These are phyloP conservation scores for Hyaloscypha finlandica DNA, from an alignment of 495 filamentous ascomycete species.

Conservation along the genomic window DNA sequence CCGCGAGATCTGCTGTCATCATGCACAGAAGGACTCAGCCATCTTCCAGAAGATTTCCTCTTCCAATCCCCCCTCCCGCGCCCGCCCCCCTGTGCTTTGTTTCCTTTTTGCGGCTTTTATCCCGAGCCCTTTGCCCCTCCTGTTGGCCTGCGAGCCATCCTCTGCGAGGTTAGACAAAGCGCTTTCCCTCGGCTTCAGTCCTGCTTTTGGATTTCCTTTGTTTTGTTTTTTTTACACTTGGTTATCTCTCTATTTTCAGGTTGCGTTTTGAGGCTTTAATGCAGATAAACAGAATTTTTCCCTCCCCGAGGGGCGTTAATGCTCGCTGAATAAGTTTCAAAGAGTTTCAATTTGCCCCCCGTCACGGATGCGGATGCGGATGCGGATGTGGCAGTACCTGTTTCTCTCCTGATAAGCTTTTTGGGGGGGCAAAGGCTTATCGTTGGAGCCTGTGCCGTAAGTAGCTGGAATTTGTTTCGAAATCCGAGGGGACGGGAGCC, in stretches of 20 bases:
- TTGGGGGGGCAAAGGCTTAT: too few species aligned
- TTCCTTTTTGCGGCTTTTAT: not conserved
- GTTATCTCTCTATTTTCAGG: too few species aligned
- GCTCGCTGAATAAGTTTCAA: not conserved
- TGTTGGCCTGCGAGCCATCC: not conserved
- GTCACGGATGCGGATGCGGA: not conserved
- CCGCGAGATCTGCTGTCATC: not conserved
- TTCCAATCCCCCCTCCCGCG: not conserved
- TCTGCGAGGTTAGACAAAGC: too few species aligned
- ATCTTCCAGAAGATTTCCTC: conserved; percentile 17
- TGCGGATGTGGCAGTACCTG: not conserved
- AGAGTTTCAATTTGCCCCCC: not conserved
- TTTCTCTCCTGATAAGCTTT: not conserved
- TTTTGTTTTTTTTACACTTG: too few species aligned
- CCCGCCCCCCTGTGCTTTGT: not conserved
- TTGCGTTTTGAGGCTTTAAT: not conserved
- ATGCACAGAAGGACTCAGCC: conserved; percentile 10
- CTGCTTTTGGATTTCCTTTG: too few species aligned
- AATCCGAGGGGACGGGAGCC: too few species aligned
- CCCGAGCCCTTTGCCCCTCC: not conserved
- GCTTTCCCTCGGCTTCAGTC: too few species aligned
- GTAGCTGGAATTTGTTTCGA: too few species aligned
- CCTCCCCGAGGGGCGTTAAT: not conserved
- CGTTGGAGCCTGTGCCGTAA: too few species aligned
- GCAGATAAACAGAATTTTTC: not conserved